Conservation (phyloP, 352 stramenopile genomes). For the Phytopythium litorale region DNA sequence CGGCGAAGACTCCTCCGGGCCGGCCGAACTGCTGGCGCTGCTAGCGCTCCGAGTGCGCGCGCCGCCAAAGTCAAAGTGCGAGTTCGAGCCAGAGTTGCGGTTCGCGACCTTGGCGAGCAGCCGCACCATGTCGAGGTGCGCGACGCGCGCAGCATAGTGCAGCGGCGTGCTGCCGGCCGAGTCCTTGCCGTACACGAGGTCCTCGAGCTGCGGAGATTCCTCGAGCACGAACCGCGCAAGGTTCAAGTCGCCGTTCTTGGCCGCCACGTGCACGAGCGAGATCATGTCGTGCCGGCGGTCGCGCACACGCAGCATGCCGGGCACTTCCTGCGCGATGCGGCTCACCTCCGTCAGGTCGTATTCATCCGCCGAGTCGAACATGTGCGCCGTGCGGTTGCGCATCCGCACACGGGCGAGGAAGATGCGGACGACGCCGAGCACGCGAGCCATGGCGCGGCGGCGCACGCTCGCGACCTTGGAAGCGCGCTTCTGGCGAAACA, state of each 20-base stretch:
- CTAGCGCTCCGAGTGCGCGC: slow-evolving; percentile 57
- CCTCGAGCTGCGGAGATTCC: slow-evolving; percentile 77
- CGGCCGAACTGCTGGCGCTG: slow-evolving; percentile 53
- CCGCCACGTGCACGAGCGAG: slow-evolving; percentile 86
- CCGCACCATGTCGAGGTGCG: slow-evolving; percentile 84
- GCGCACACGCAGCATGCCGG: slow-evolving; percentile 74
- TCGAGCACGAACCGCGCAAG: slow-evolving; percentile 79
- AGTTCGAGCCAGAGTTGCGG: slow-evolving; percentile 60
- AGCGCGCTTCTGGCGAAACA: slow-evolving; percentile 64
- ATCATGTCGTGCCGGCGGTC: slow-evolving; percentile 79
- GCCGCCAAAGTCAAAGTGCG: slow-evolving; percentile 42
- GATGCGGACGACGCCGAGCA: slow-evolving; percentile 67
- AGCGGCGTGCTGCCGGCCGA: slow-evolving; percentile 74
- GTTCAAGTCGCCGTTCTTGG: slow-evolving; percentile 84
- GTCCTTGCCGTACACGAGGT: slow-evolving; percentile 83
- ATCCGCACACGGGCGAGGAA: slow-evolving; percentile 83
- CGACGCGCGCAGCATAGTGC: slow-evolving; percentile 75
- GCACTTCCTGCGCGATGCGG: slow-evolving; percentile 78
- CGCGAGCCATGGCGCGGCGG: slow-evolving; percentile 62
- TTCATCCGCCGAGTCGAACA: slow-evolving; percentile 74
- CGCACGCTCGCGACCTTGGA: slow-evolving; percentile 40
- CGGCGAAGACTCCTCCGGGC: slow-evolving; percentile 17
- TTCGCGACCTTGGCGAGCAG: slow-evolving; percentile 83
- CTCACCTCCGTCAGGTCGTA: slow-evolving; percentile 80
- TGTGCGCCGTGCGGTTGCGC: slow-evolving; percentile 68